phyloP scores from a whole-genome alignment of 2,329 filamentous ascomycete genomes.

The Colletotrichum orchidophilum region DNA sequence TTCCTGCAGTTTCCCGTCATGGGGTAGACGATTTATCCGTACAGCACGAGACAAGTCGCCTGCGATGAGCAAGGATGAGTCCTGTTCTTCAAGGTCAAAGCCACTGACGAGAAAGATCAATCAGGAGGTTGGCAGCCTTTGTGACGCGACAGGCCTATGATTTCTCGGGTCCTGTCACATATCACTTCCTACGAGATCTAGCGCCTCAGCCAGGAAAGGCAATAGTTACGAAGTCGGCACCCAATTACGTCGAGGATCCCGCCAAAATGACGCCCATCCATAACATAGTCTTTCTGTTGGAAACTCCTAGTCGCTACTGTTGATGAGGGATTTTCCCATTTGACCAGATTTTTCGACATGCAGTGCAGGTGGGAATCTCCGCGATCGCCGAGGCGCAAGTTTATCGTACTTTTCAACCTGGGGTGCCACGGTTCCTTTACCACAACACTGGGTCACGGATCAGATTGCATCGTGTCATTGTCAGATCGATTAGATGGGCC shows the following conservation, averaged over 20 bases:
- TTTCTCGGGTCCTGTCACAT: slow-evolving; percentile 6
- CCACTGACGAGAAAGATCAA: background rate
- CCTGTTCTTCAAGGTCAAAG: background rate
- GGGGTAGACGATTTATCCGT: background rate
- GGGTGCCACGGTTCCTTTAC: slow-evolving; percentile 14
- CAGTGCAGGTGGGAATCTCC: slow-evolving; percentile 13
- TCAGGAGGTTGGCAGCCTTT: background rate
- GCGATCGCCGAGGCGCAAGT: slow-evolving; percentile 27
- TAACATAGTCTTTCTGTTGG: background rate
- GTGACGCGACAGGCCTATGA: background rate
- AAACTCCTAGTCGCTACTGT: background rate
- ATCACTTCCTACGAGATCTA: slow-evolving; percentile 25
- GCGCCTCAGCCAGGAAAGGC: slow-evolving; percentile 21
- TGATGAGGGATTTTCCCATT: slow-evolving; percentile 19
- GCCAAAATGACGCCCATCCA: slow-evolving; percentile 1
- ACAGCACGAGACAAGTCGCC: background rate
- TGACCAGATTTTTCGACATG: background rate
- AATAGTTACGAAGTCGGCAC: slow-evolving; percentile 23
- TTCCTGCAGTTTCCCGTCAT: background rate
- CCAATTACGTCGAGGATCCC: slow-evolving; percentile 2
- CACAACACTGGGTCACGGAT: slow-evolving; percentile 25
- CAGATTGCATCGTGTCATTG: slow-evolving; percentile 5
- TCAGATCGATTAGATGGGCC: slow-evolving; percentile 3
- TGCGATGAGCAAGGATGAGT: slow-evolving; percentile 2
- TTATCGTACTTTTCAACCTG: background rate